phyloP scores from a whole-genome alignment of 441 rosid species.

The Daphne laureola region DNA sequence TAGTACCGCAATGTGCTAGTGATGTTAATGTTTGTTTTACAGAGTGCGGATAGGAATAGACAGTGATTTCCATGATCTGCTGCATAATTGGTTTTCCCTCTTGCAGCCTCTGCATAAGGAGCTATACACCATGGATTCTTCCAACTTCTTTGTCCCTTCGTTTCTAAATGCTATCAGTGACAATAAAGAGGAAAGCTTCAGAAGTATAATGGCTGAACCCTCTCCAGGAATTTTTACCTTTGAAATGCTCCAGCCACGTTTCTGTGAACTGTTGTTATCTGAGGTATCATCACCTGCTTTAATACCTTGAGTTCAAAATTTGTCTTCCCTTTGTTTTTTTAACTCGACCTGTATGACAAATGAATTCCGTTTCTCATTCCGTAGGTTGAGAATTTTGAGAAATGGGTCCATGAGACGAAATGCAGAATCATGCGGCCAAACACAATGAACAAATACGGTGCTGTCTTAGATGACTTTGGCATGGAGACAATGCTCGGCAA shows the following conservation, averaged over 20 bases:
- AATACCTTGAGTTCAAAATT: constrained; percentile 3
- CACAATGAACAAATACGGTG: constrained; percentile 67
- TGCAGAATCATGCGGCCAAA: constrained; percentile 62
- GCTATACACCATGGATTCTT: constrained; percentile 38
- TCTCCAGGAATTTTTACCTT: constrained; percentile 49
- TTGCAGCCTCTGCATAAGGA: constrained; percentile 51
- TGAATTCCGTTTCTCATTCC: constrained; percentile 25
- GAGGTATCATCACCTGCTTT: constrained; percentile 32
- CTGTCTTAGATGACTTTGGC: constrained; percentile 68
- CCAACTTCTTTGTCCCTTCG: constrained; percentile 44
- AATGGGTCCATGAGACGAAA: constrained; percentile 50
- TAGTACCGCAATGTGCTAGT: too few relatives aligned
- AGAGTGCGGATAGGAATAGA: neutral
- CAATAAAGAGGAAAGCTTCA: constrained; percentile 39
- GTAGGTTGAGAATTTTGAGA: constrained; percentile 64
- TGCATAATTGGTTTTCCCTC: constrained; percentile 15
- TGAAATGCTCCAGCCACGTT: constrained; percentile 45
- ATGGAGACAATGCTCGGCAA: constrained; percentile 49
- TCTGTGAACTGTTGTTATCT: constrained; percentile 45
- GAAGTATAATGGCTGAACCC: constrained; percentile 38
- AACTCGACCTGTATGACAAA: constrained; percentile 17
- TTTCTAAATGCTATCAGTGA: constrained; percentile 42
- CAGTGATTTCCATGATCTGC: neutral
- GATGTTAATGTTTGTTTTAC: neutral
- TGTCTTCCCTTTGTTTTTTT: constrained; percentile 19